Conservation (phyloP, 176 grass and related monocot genomes). For the Aegilops bicornis region DNA sequence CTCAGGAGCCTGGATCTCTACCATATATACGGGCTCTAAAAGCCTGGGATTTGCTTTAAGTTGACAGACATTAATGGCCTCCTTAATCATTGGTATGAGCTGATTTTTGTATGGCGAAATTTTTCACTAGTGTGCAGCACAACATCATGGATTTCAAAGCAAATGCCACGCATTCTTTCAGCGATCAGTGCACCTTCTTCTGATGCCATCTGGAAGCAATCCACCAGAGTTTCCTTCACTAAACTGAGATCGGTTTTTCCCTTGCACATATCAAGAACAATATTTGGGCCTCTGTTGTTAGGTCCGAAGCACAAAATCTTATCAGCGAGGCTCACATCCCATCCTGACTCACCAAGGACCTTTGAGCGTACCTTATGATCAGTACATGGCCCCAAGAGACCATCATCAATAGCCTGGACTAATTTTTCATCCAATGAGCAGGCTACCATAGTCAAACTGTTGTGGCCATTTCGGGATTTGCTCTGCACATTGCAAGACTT, state of each 20-base stretch:
- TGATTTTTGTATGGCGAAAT: conserved; percentile 50
- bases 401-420: conserved; percentile 69
- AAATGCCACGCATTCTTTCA: conserved; percentile 74
- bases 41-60: conserved; percentile 66
- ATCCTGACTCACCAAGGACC: conserved; percentile 60
- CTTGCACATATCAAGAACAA: conserved; percentile 81
- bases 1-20: conserved; percentile 77
- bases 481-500: conserved; percentile 58
- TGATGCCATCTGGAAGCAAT: conserved; percentile 67
- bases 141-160: conserved; percentile 72
- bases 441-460: conserved; percentile 72
- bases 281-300: conserved; percentile 63
- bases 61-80: conserved; percentile 62
- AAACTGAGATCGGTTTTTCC: conserved; percentile 58
- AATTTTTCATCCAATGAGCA: conserved; percentile 59
- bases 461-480: conserved; percentile 74
- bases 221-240: conserved; percentile 62
- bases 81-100: conserved; percentile 57
- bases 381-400: conserved; percentile 58
- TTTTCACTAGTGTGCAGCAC: conserved; percentile 68
- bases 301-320: conserved; percentile 87
- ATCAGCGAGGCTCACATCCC: conserved; percentile 76
- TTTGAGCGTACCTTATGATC: conserved; percentile 59
- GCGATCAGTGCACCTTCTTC: conserved; percentile 67
- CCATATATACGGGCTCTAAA: conserved; percentile 69